Evolutionary conservation across 495 filamentous ascomycete species (phyloP), one percentile per base, ranked within the genome.

Genomic region (Aspergillus incahuasiensis): DNA sequence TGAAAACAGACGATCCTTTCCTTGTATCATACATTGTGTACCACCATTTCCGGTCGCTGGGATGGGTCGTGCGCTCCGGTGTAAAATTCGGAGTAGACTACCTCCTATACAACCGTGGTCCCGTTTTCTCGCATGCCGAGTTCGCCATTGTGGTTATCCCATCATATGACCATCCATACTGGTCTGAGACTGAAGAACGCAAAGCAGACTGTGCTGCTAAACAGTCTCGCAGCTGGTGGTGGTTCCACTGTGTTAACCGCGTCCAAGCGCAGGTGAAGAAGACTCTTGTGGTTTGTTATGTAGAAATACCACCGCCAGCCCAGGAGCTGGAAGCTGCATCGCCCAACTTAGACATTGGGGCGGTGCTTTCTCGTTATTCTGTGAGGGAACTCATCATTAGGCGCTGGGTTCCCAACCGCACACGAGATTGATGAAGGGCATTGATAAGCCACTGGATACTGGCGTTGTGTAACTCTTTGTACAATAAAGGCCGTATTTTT

Each of bases 31-130:
- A 97, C 65, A 82, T 83, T 28, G 88, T 87, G 13, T 99, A 96
- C 64, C 94, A 99, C 63, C 94, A 99, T 69, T 99, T 94, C 73
- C 89, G 94, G 21, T 95, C 91, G 6, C 79, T 97, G 0, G 94
- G 94, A 44, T 99, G 94, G 94, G 89, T 96, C n/a, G 84, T 92
- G 0, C 87, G 95, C 16, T 83, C 88, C 21, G 94, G 95, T 39
- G 83, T 96, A 61, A 99, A 99, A 69, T 99, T 99, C 64, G 89
- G 86, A 52, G 87, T 89, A 22, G 95, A 99, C 69, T 96, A 87
- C 72, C 77, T 99, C 20, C 80, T 99, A 21, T 99, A 99, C 73
- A 84, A 91, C 55, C 86, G 91, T n/a, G 94, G 94, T 0, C 94
- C 95, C 0, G 92, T 90, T 2, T 97, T 97, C 68, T 80, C 87